These are phyloP conservation scores for Apocynum venetum DNA, from an alignment of 257 asterid genomes.

Conservation along the genomic window DNA sequence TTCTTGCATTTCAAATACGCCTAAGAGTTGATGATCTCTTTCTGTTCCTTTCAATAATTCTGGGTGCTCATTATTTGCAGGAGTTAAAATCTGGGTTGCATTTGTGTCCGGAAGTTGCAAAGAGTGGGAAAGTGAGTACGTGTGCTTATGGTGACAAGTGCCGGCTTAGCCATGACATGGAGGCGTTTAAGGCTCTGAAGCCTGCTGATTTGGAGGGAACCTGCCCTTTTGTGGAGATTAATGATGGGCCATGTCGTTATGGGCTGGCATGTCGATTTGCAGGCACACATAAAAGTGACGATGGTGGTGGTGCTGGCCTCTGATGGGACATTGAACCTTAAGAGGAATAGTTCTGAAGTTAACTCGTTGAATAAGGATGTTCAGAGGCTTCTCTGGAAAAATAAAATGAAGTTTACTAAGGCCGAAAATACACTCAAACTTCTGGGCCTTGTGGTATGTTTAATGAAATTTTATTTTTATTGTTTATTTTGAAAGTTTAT, in stretches of 20 bases:
- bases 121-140: slow-evolving; percentile 56
- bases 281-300: slow-evolving; percentile 55
- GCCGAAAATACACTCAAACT: slow-evolving; percentile 68
- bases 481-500: not conserved
- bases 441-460: slow-evolving; percentile 69
- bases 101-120: slow-evolving; percentile 80
- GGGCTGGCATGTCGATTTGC: slow-evolving; percentile 83
- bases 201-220: slow-evolving; percentile 79
- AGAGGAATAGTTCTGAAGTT: slow-evolving; percentile 41
- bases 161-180: slow-evolving; percentile 92
- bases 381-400: slow-evolving; percentile 96
- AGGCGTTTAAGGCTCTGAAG: slow-evolving; percentile 75
- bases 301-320: slow-evolving; percentile 9
- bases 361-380: slow-evolving; percentile 71
- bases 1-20: not conserved
- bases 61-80: slow-evolving; percentile 27
- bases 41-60: not conserved
- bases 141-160: slow-evolving; percentile 64
- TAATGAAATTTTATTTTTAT: not conserved
- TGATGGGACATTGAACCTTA: slow-evolving; percentile 14
- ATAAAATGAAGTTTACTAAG: slow-evolving; percentile 75
- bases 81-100: slow-evolving; percentile 68
- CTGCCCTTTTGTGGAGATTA: slow-evolving; percentile 61
- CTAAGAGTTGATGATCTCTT: not conserved
- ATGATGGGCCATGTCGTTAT: slow-evolving; percentile 68